These are phyloP conservation scores for Populus simonii DNA, from an alignment of 345 rosid genomes.

Conservation along the genomic window DNA sequence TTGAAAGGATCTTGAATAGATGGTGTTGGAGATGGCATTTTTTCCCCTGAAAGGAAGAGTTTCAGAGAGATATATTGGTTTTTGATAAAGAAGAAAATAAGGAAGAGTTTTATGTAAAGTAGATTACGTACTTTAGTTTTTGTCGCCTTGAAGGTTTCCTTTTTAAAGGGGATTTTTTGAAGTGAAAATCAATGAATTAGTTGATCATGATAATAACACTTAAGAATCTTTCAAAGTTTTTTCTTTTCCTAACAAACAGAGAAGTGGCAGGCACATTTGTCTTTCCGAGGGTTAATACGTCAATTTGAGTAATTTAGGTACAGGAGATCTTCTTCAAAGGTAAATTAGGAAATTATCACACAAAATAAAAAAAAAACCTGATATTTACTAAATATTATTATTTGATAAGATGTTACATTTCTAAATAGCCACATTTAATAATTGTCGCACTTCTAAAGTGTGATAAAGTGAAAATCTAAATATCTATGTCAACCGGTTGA, in stretches of 20 bases:
- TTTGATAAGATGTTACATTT: too few species aligned
- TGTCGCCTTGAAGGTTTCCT: background rate
- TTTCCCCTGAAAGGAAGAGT: background rate
- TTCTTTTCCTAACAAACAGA: too few species aligned
- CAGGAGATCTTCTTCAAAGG: too few species aligned
- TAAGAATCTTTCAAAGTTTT: too few species aligned
- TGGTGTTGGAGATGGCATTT: conserved; percentile 26
- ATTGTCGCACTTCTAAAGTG: rapidly evolving
- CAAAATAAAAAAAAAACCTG: too few species aligned
- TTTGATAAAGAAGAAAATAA: background rate
- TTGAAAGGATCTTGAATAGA: conserved; percentile 35
- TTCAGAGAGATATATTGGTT: background rate
- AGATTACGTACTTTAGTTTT: background rate
- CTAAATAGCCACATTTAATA: too few species aligned
- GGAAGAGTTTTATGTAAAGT: background rate
- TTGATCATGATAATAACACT: background rate
- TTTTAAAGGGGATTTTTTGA: background rate
- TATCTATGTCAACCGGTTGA: rapidly evolving
- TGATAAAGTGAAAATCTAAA: too few species aligned
- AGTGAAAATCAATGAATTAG: background rate
- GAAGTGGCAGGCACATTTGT: too few species aligned
- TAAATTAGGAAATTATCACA: too few species aligned
- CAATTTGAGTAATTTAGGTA: too few species aligned
- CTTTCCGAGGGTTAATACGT: too few species aligned
- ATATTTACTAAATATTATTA: too few species aligned